Conservation (phyloP, 139 green algal genomes). For the Chlorella vulgaris region DNA sequence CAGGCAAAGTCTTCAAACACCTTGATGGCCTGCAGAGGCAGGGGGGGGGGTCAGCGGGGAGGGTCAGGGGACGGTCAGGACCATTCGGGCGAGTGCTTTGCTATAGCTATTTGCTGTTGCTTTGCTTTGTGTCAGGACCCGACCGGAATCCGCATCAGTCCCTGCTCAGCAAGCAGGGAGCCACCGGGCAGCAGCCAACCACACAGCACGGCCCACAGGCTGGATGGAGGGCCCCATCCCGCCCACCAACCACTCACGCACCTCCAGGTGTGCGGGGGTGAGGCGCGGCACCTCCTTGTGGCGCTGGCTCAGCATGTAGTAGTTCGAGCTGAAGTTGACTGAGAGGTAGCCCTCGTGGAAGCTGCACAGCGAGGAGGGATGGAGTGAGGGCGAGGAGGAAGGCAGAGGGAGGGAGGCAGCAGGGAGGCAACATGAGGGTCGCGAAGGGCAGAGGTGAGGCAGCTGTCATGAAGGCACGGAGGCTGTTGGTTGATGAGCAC, state of each 20-base stretch:
- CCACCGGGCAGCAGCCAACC: neutral
- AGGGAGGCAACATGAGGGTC: no score
- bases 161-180: neutral
- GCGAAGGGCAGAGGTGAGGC: no score
- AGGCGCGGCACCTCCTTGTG: slow-evolving; percentile 54
- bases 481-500: no score
- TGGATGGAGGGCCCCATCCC: no score
- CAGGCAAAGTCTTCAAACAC: slow-evolving; percentile 52
- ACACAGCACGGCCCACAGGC: neutral
- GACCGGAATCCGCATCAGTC: no score
- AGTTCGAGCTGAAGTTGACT: slow-evolving; percentile 56
- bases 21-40: slow-evolving; percentile 14
- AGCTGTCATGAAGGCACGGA: no score
- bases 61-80: neutral
- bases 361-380: slow-evolving; percentile 52
- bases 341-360: slow-evolving; percentile 45
- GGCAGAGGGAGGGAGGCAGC: no score
- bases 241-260: no score
- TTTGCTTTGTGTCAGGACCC: no score
- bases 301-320: slow-evolving; percentile 53
- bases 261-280: slow-evolving; percentile 53
- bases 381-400: no score
- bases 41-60: neutral
- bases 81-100: neutral
- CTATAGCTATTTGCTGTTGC: neutral